Percentiles rank a stretch among this genome's conserved stretches.
These are phyloP conservation scores for Multifurca ochricompacta DNA, from an alignment of 768 basidiomycete species.

Conservation along the genomic window DNA sequence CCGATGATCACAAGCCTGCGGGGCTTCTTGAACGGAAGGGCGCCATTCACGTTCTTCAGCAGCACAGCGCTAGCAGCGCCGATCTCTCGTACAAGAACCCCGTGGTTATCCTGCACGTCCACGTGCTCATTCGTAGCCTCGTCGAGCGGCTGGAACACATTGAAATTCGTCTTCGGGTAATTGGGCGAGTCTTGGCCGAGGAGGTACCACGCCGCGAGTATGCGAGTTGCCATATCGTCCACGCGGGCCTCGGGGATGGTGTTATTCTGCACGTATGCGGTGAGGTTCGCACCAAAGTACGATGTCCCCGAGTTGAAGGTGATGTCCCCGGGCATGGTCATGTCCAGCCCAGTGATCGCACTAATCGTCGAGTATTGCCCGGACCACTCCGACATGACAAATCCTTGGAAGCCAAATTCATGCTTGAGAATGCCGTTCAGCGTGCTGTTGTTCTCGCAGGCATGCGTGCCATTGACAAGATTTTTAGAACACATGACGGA, in stretches of 20 bases:
- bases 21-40: constrained; percentile 52
- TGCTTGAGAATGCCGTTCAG: constrained; percentile 70
- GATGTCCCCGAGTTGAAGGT: constrained; percentile 37
- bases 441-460: constrained; percentile 65
- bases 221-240: constrained; percentile 78
- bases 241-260: constrained; percentile 58
- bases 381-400: constrained; percentile 69
- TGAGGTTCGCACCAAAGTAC: constrained; percentile 65
- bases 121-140: constrained; percentile 50
- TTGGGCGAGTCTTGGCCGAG: constrained; percentile 52
- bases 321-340: constrained; percentile 55
- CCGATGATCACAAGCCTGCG: constrained; percentile 56
- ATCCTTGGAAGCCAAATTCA: constrained; percentile 73
- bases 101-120: constrained; percentile 66
- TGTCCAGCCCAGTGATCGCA: constrained; percentile 56
- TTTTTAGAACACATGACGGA: constrained; percentile 77
- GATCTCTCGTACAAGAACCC: constrained; percentile 58
- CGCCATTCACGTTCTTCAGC: constrained; percentile 58
- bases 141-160: constrained; percentile 49
- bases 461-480: constrained; percentile 59
- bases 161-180: constrained; percentile 66
- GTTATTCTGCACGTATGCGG: constrained; percentile 59
- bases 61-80: constrained; percentile 68
- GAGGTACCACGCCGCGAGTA: constrained; percentile 64
- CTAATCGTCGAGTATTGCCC: constrained; percentile 57